Percentiles rank a stretch among this genome's conserved stretches.
These are phyloP conservation scores for Phytophthora citricola DNA, from an alignment of 352 stramenopile genomes.

Conservation along the genomic window DNA sequence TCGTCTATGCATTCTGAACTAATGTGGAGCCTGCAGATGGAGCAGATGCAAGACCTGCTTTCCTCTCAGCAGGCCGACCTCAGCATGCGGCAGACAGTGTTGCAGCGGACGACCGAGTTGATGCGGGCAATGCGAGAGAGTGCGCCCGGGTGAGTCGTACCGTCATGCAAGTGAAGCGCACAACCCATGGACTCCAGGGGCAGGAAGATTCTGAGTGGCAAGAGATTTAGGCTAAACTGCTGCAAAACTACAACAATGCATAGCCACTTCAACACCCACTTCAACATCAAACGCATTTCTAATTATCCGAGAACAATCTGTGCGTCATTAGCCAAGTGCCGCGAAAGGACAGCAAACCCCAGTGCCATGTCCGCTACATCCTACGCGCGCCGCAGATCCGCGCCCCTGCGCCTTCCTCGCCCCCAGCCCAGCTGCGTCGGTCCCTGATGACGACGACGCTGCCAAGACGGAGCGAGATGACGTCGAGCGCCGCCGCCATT, in stretches of 20 bases:
- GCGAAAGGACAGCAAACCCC: constrained; percentile 2
- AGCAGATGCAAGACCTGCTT: constrained; percentile 1
- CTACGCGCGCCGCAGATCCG: not conserved
- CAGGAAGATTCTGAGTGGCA: no score
- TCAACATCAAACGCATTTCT: constrained; percentile 5
- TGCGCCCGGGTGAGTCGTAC: not conserved
- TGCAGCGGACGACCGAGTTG: constrained; percentile 2
- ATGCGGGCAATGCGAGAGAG: not conserved
- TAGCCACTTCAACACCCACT: constrained; percentile 3
- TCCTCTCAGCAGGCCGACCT: constrained; percentile 1
- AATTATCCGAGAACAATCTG: constrained; percentile 4
- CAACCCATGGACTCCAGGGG: not conserved
- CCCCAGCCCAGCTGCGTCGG: not conserved
- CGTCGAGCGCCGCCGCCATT: constrained; percentile 27
- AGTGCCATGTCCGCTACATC: not conserved
- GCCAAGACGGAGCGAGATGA: constrained; percentile 18
- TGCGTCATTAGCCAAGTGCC: not conserved
- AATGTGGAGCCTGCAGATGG: constrained; percentile 1
- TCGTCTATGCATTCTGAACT: not conserved
- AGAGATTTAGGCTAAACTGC: not conserved
- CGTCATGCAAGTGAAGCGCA: not conserved
- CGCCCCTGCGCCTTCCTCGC: not conserved
- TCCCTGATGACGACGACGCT: constrained; percentile 6
- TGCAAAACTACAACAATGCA: not conserved
- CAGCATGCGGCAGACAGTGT: not conserved